Conservation (phyloP, 73 alveolate genomes). For the Paramecium sonneborni region DNA sequence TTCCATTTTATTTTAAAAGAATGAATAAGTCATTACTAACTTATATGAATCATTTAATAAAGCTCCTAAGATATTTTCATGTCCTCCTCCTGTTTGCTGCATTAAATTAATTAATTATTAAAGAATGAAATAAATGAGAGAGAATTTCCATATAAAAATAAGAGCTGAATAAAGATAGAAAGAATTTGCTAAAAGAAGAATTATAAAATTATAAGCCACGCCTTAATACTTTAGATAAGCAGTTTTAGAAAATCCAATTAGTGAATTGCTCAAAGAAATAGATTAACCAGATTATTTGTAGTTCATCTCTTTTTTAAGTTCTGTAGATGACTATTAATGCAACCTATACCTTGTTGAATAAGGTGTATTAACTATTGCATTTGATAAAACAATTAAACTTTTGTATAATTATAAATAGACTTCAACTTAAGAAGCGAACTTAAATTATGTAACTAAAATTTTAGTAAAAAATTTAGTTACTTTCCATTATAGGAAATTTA, state of each 20-base stretch:
- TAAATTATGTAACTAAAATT: constrained; percentile 20
- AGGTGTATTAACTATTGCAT: not conserved
- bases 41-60: not conserved
- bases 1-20: constrained; percentile 74
- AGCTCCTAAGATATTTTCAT: not conserved
- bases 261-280: not conserved
- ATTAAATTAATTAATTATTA: not conserved
- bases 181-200: constrained; percentile 28
- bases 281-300: not conserved
- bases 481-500: not conserved
- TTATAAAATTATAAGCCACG: not conserved
- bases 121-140: constrained; percentile 20
- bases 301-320: constrained; percentile 27
- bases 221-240: not conserved
- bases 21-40: constrained; percentile 55
- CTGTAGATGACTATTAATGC: constrained; percentile 9
- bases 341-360: not conserved
- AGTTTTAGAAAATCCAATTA: not conserved
- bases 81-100: not conserved
- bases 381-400: not conserved
- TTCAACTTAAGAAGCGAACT: not conserved
- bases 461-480: not conserved
- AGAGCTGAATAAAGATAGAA: not conserved
- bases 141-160: constrained; percentile 5
- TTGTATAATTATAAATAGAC: not conserved